Conservation (phyloP, 2,329 filamentous ascomycete genomes). For the Sporothrix brasiliensis region DNA sequence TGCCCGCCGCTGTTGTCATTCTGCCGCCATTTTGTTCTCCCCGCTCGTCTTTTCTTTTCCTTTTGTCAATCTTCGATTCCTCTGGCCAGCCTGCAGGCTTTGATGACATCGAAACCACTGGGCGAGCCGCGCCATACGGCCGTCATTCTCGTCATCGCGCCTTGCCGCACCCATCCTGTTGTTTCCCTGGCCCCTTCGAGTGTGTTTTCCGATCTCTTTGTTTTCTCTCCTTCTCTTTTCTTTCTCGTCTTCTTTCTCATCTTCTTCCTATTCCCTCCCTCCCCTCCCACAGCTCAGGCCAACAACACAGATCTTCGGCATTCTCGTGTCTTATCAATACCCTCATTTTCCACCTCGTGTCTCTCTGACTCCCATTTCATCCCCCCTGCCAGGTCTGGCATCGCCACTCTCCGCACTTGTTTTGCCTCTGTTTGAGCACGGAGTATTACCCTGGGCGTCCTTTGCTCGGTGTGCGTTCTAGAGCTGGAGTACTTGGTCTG, state of each 20-base stretch:
- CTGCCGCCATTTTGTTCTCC: slow-evolving; percentile 10
- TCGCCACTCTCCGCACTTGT: slow-evolving; percentile 23
- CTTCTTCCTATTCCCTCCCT: not conserved
- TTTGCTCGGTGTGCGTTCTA: not conserved
- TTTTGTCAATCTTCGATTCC: slow-evolving; percentile 10
- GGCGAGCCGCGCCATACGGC: slow-evolving; percentile 30
- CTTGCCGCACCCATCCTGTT: slow-evolving; percentile 1
- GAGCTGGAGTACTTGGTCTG: slow-evolving; percentile 18
- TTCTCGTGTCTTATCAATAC: not conserved
- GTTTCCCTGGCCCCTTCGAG: not conserved
- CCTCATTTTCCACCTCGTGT: not conserved
- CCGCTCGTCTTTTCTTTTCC: not conserved
- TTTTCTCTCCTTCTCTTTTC: not conserved
- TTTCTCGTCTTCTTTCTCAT: slow-evolving; percentile 3
- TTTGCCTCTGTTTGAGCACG: slow-evolving; percentile 27
- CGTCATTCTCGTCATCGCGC: slow-evolving; percentile 30
- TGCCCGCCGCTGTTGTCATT: slow-evolving; percentile 10
- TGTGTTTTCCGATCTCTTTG: not conserved
- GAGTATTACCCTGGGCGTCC: not conserved
- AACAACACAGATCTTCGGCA: not conserved
- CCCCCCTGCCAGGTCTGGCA: not conserved
- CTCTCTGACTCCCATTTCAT: not conserved
- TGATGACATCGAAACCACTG: slow-evolving; percentile 26
- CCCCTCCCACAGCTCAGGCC: not conserved
- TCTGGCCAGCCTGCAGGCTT: slow-evolving; percentile 24